Evolutionary conservation across 2,329 filamentous ascomycete species (phyloP).

Genomic region (Sporothrix humicola): DNA sequence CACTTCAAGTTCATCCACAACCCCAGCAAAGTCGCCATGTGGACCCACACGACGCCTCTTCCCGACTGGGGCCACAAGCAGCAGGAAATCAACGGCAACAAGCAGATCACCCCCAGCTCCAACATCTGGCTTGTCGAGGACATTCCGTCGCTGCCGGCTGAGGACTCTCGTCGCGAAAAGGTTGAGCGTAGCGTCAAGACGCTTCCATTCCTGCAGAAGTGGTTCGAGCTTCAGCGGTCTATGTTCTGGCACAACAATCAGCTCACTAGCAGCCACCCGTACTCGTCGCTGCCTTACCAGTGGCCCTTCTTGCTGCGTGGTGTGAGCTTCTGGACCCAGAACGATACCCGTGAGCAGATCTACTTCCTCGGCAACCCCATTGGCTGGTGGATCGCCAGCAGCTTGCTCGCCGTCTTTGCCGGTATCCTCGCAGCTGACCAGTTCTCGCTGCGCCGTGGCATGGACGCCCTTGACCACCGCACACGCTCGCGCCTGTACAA

Average conservation of each 20-base stretch:
- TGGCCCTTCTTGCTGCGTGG: constrained; percentile 98
- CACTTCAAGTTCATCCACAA: constrained; percentile 97
- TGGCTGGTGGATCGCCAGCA: constrained; percentile 96
- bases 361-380: constrained; percentile 98
- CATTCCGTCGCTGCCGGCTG: constrained; percentile 76
- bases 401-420: constrained; percentile 87
- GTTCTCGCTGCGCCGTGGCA: constrained; percentile 85
- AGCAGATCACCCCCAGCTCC: constrained; percentile 85
- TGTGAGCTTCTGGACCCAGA: constrained; percentile 99
- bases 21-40: constrained; percentile 97
- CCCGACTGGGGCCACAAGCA: constrained; percentile 98
- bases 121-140: constrained; percentile 96
- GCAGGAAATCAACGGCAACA: constrained; percentile 99
- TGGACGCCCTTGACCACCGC: constrained; percentile 93
- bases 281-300: constrained; percentile 91
- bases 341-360: constrained; percentile 92
- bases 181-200: constrained; percentile 79
- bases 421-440: constrained; percentile 94
- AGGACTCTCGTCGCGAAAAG: constrained; percentile 75
- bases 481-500: constrained; percentile 94
- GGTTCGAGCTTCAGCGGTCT: constrained; percentile 91
- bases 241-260: constrained; percentile 99
- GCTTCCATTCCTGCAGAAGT: constrained; percentile 89
- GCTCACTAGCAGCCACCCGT: constrained; percentile 94
- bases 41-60: constrained; percentile 94